Base-by-base conservation (phyloP, 768 basidiomycete species). In the Boletus tomentosulus region DNA sequence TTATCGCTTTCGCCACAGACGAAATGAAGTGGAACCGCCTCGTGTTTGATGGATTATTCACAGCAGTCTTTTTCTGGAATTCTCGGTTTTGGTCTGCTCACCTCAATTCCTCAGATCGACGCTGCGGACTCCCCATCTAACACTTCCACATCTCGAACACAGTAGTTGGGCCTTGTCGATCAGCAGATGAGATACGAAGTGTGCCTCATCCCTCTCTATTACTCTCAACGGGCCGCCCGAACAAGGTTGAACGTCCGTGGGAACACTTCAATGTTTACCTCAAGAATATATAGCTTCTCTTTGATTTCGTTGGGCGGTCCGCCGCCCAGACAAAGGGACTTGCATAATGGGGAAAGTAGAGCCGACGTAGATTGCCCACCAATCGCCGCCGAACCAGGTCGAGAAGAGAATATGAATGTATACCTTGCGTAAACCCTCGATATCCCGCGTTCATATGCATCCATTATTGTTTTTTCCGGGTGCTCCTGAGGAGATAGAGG, bases 391-490 rank as follows among this genome's bases (percentile, higher is more conserved):
- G 42, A 50, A 53, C 25, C 50, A 44, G 15, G 47, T 44, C n/a
- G 24, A 34, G 7, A 47, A 48, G 27, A 10, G 27, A 24, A 11
- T 27, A 42, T 44, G 16, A 35, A 44, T 16, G 30, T 19, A 38
- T 45, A 33, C 37, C 27, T 56, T 48, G 53, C 51, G 56, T 65
- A 53, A 37, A 38, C 24, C n/a, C 59, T 57, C 50, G 45, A 60
- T 59, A 43, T 64, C 68, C 41, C 64, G 58, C 69, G 57, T 48
- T 68, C 68, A 66, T 70, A 64, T 68, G 60, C 53, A 62, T 58
- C 79, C 39, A 74, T 78, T 77, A 83, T 73, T 82, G 84, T 47
- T 77, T 79, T 15, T 75, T 16, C 75, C 77, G 5, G 33, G 42
- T 39, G 44, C 48, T 44, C 24, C 46, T 41, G 33, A 37, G 59